Evolutionary conservation across 1,284 basidiomycete species (phyloP).

Genomic region (Ceratobasidium theobromae): DNA sequence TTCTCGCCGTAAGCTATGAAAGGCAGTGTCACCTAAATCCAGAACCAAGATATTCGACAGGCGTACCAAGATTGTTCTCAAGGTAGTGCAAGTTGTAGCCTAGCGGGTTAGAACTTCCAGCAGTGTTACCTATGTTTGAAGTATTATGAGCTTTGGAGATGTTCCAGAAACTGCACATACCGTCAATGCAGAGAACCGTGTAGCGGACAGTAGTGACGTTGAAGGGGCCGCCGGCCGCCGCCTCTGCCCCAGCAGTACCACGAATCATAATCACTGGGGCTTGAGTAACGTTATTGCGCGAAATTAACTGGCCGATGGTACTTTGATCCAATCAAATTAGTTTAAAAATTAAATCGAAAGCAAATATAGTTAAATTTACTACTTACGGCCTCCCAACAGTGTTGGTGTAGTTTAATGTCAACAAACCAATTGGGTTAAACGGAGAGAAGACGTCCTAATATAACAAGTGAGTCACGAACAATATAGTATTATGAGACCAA

Average conservation of each 20-base stretch:
- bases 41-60: background rate
- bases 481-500: too few species aligned
- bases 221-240: slow-evolving; percentile 31
- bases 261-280: slow-evolving; percentile 12
- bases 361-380: slow-evolving; percentile 10
- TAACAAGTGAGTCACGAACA: too few species aligned
- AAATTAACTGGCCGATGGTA: slow-evolving; percentile 30
- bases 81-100: slow-evolving; percentile 37
- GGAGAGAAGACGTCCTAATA: slow-evolving; percentile 34
- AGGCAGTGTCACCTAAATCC: background rate
- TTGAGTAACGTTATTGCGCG: slow-evolving; percentile 18
- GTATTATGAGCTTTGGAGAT: background rate
- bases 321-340: background rate
- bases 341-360: background rate
- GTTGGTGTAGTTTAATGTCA: slow-evolving; percentile 32
- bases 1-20: slow-evolving; percentile 33
- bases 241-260: slow-evolving; percentile 32
- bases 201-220: slow-evolving; percentile 36
- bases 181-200: slow-evolving; percentile 37
- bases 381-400: slow-evolving; percentile 16
- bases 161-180: background rate
- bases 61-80: slow-evolving; percentile 36
- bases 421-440: slow-evolving; percentile 35
- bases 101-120: slow-evolving; percentile 33
- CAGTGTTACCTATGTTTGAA: slow-evolving; percentile 9